phyloP scores from a whole-genome alignment of 2,329 filamentous ascomycete species.

The Chalaropsis thielavioides region DNA sequence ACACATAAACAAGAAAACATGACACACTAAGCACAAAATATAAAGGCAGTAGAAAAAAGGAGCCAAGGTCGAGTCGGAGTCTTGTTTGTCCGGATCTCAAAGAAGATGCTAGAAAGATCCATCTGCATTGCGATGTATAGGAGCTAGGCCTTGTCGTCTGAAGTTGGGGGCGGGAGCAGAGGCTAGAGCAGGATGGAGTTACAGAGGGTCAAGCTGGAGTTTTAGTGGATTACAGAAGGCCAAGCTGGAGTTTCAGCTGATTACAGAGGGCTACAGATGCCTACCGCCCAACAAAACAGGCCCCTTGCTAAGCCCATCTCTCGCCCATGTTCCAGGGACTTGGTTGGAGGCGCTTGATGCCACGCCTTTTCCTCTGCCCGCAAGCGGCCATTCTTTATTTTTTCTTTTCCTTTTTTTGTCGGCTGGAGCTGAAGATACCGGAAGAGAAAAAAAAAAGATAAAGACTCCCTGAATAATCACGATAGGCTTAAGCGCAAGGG shows the following conservation, averaged over 20 bases:
- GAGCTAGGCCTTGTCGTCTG: background rate
- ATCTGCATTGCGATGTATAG: too few species aligned
- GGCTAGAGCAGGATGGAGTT: background rate
- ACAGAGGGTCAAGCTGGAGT: too few species aligned
- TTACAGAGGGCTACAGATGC: too few species aligned
- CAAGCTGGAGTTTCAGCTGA: too few species aligned
- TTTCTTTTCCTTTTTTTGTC: too few species aligned
- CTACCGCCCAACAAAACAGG: too few species aligned
- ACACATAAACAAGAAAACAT: background rate
- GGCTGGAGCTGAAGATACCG: too few species aligned
- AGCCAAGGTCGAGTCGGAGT: background rate
- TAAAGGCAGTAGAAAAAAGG: background rate
- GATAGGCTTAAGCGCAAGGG: background rate
- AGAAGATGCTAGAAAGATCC: background rate
- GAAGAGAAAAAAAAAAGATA: too few species aligned
- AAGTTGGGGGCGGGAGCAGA: background rate
- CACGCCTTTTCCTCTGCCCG: background rate
- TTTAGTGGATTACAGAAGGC: too few species aligned
- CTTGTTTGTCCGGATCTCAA: background rate
- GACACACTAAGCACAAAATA: background rate
- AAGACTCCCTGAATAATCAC: background rate
- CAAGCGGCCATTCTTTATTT: background rate
- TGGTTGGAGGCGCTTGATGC: too few species aligned
- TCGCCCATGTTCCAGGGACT: background rate
- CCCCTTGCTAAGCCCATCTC: background rate